Evolutionary conservation across 2,329 filamentous ascomycete species (phyloP).

Genomic region (Ceratocystis diversiconidia): DNA sequence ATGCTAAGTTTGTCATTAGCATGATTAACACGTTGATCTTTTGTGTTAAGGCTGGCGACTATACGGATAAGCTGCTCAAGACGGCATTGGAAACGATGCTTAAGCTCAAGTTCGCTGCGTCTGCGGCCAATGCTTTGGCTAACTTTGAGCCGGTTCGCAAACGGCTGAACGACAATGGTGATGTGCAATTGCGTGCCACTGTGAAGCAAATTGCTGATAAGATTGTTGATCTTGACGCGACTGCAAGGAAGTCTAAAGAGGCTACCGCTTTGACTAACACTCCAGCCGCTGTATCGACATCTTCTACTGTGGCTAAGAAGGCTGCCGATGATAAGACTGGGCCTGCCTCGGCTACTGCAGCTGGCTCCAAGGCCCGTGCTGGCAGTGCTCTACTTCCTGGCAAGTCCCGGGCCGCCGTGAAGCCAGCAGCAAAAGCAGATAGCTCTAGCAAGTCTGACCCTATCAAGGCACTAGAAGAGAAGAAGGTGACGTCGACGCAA

Average conservation of each 20-base stretch:
- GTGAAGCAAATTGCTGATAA: constrained; percentile 39
- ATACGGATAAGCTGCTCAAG: constrained; percentile 39
- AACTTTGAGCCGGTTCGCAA: constrained; percentile 53
- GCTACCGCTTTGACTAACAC: not conserved
- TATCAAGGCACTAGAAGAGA: constrained; percentile 19
- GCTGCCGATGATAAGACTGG: not conserved
- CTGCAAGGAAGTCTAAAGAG: constrained; percentile 29
- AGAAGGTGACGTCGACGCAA: constrained; percentile 17
- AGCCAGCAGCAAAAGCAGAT: constrained; percentile 27
- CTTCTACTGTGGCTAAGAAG: not conserved
- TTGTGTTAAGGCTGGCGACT: constrained; percentile 39
- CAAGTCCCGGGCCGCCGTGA: constrained; percentile 33
- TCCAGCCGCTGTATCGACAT: not conserved
- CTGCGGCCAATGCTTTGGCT: constrained; percentile 26
- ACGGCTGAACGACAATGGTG: constrained; percentile 49
- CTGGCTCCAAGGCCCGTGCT: constrained; percentile 25
- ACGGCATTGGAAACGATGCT: constrained; percentile 48
- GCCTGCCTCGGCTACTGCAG: constrained; percentile 15
- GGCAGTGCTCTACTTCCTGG: constrained; percentile 30
- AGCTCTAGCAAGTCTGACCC: constrained; percentile 19
- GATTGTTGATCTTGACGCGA: constrained; percentile 20
- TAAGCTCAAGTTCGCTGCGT: constrained; percentile 46
- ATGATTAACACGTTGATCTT: constrained; percentile 41
- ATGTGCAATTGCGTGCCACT: constrained; percentile 47
- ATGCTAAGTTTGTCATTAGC: constrained; percentile 41